Conservation (phyloP, 2,329 filamentous ascomycete species). For the Fusarium tricinctum region DNA sequence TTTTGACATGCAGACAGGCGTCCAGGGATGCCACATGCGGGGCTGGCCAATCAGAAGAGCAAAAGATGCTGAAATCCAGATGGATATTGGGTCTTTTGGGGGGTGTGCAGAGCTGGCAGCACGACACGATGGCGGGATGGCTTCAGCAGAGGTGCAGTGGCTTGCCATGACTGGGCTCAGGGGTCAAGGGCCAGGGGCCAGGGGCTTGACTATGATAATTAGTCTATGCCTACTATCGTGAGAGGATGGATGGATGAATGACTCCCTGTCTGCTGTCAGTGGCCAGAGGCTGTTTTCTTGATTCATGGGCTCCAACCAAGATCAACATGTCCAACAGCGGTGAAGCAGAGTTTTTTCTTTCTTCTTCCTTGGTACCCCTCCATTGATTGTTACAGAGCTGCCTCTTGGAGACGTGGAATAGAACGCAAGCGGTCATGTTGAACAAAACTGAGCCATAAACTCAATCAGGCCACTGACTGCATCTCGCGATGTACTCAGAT, state of each 20-base stretch:
- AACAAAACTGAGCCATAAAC: slow-evolving; percentile 16
- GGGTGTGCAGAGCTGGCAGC: slow-evolving; percentile 12
- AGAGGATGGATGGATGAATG: slow-evolving; percentile 36
- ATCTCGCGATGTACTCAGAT: slow-evolving; percentile 36
- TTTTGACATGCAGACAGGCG: slow-evolving; percentile 41
- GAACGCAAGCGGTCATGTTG: slow-evolving; percentile 15
- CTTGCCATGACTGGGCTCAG: slow-evolving; percentile 33
- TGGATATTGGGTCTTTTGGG: slow-evolving; percentile 7
- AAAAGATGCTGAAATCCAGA: slow-evolving; percentile 6
- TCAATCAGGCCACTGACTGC: slow-evolving; percentile 27
- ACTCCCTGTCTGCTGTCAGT: slow-evolving; percentile 31
- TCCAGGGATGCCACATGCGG: slow-evolving; percentile 37
- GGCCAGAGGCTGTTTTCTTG: slow-evolving; percentile 13
- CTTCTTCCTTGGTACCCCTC: background rate
- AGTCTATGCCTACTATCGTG: slow-evolving; percentile 12
- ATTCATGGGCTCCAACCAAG: slow-evolving; percentile 33
- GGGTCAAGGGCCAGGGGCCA: slow-evolving; percentile 23
- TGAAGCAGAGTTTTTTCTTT: slow-evolving; percentile 33
- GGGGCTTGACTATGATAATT: slow-evolving; percentile 18
- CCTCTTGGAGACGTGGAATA: background rate
- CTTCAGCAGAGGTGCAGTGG: slow-evolving; percentile 26
- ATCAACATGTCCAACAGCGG: slow-evolving; percentile 29
- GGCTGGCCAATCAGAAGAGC: slow-evolving; percentile 35
- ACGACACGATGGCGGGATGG: slow-evolving; percentile 28
- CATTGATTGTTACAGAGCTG: background rate